phyloP scores from a whole-genome alignment of 371 early-diverging fungal species.

The Nematocida displodere region DNA sequence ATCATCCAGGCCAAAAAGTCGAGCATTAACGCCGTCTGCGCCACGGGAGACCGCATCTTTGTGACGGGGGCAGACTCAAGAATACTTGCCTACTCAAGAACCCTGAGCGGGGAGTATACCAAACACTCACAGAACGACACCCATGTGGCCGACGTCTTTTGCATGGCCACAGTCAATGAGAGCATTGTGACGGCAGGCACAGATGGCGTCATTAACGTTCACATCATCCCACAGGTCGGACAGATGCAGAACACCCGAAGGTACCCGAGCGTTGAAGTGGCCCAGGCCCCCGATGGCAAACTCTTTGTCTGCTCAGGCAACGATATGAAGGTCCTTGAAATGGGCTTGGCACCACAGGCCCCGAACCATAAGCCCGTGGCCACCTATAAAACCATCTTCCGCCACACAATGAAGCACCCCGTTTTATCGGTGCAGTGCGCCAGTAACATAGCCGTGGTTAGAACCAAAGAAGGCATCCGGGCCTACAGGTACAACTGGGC shows the following conservation, averaged over 20 bases:
- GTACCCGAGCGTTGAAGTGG: neutral
- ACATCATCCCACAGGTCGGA: neutral
- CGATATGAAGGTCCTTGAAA: neutral
- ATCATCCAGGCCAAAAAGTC: constrained; percentile 16
- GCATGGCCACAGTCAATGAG: neutral
- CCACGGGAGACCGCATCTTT: neutral
- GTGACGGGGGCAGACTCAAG: constrained; percentile 34
- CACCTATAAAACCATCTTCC: too few relatives aligned
- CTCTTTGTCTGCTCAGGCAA: neutral
- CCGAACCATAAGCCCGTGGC: too few relatives aligned
- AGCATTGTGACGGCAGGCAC: neutral
- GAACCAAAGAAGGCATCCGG: constrained; percentile 16
- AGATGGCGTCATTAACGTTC: neutral
- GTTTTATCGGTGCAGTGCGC: neutral
- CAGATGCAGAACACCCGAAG: neutral
- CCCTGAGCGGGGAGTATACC: neutral
- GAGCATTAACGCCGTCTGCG: neutral
- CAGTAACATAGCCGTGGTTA: neutral
- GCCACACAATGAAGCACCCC: neutral
- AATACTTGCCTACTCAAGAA: neutral
- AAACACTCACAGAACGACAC: constrained; percentile 35
- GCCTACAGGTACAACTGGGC: constrained; percentile 4
- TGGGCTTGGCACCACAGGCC: too few relatives aligned
- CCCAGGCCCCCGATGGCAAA: neutral
- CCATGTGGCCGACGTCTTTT: neutral